phyloP scores from a whole-genome alignment of 345 rosid genomes.

The Litchi chinensis region DNA sequence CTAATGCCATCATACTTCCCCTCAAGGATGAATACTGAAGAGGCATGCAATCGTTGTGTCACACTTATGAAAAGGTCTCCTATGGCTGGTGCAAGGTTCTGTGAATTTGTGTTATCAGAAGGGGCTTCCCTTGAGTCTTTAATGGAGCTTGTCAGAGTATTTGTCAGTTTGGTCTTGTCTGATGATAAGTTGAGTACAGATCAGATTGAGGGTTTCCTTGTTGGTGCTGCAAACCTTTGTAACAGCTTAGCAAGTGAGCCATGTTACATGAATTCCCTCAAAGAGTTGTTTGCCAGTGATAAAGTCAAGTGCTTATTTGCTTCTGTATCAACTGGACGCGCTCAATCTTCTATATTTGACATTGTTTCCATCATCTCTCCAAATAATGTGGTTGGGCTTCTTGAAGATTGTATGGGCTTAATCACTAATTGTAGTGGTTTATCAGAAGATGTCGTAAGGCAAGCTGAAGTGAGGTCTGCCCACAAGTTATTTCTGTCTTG shows the following conservation, averaged over 20 bases:
- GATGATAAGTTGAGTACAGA: slow-evolving; percentile 46
- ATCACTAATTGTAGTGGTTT: slow-evolving; percentile 60
- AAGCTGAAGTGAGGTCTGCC: slow-evolving; percentile 74
- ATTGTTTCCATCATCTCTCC: slow-evolving; percentile 55
- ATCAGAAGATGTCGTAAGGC: slow-evolving; percentile 55
- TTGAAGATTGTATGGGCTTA: slow-evolving; percentile 63
- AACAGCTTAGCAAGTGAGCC: slow-evolving; percentile 53
- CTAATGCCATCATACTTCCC: slow-evolving; percentile 94
- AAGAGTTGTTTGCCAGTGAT: slow-evolving; percentile 54
- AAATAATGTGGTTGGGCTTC: slow-evolving; percentile 47
- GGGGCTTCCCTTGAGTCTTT: slow-evolving; percentile 65
- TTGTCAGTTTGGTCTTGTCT: slow-evolving; percentile 55
- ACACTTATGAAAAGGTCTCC: slow-evolving; percentile 83
- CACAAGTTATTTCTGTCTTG: slow-evolving; percentile 69
- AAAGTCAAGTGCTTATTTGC: slow-evolving; percentile 56
- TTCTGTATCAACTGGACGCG: slow-evolving; percentile 59
- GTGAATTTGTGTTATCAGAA: slow-evolving; percentile 63
- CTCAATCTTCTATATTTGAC: slow-evolving; percentile 64
- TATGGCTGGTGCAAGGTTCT: slow-evolving; percentile 89
- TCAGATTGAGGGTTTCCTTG: slow-evolving; percentile 77
- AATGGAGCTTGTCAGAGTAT: slow-evolving; percentile 64
- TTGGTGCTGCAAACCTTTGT: slow-evolving; percentile 58
- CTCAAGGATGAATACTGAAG: slow-evolving; percentile 57
- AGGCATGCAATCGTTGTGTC: slow-evolving; percentile 80
- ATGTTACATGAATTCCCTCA: slow-evolving; percentile 50